Evolutionary conservation across 2,329 filamentous ascomycete species (phyloP), one percentile per base, ranked within the genome.

Genomic region (Alternaria dauci): DNA sequence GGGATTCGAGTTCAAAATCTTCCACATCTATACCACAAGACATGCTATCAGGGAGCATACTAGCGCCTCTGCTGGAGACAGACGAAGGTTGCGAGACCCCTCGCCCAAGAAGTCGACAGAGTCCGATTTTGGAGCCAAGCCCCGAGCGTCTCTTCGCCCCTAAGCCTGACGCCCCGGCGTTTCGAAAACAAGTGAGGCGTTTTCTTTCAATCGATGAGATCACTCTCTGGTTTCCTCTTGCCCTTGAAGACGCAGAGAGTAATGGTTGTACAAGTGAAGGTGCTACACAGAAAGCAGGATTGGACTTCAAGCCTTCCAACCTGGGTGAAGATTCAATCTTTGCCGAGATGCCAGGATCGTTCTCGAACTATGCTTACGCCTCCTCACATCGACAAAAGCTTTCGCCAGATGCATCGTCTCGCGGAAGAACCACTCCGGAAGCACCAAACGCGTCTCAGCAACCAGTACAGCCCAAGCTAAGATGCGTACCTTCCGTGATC

Each of bases 291-390:
- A 51, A 65, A 9, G 65, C 67, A 20, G 55, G 52, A 9, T 43
- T 74, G 12, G 59, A 70, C 20, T 76, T 78, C 46, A 63, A 62
- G 18, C 63, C 72, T 14, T 63, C 75, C 8, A 74, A 73, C 26
- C 53, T 79, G 8, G 76, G 67, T 6, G 71, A 76, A 54, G 75
- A 77, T 52, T 79, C 77, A 0, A 76, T 78, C 25, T 78, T 78
- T 56, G 76, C 76, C 51, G 73, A 78, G 23, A 79, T 82, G 71
- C 82, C 82, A 18, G 82, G 82, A 0, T 78, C 81, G 0, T 84
- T 84, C 64, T 84, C 82, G 0, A 76, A 78, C 25, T 83, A 84
- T 64, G 81, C 81, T 2, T 78, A 82, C 42, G 73, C 78, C 28
- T 78, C 77, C 7, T 73, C 76, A 9, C 66, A 74, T 11, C 71